Evolutionary conservation across 179 eudicot species (phyloP).

Genomic region (Nepenthes alata): DNA sequence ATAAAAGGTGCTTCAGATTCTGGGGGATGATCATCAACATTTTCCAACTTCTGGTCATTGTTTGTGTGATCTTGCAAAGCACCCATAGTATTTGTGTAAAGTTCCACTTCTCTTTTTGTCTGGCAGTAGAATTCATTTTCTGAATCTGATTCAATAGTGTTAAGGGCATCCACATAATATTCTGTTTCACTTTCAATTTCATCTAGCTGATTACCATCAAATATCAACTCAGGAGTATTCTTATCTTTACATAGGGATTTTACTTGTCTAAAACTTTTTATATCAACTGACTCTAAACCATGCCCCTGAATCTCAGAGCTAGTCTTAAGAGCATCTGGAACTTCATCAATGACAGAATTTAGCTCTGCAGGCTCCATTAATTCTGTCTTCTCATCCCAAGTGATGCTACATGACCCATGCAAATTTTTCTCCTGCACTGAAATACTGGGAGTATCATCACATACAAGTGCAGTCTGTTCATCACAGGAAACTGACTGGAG

Average conservation of each 20-base stretch:
- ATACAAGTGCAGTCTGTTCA: conserved; percentile 21
- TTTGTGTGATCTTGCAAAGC: conserved; percentile 15
- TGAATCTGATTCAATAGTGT: conserved; percentile 75
- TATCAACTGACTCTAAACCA: conserved; percentile 16
- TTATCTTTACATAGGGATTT: conserved; percentile 9
- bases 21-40: conserved; percentile 13
- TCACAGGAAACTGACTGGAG: conserved; percentile 25
- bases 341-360: conserved; percentile 7
- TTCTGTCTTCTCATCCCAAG: conserved; percentile 75
- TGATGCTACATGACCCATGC: conserved; percentile 35
- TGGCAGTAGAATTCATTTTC: conserved; percentile 65
- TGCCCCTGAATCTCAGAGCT: conserved; percentile 12
- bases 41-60: conserved; percentile 11
- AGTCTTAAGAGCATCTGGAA: conserved; percentile 6
- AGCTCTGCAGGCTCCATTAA: conserved; percentile 23
- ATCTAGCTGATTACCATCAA: conserved; percentile 17
- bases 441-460: conserved; percentile 16
- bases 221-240: conserved; percentile 6
- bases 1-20: conserved; percentile 18
- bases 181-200: conserved; percentile 86
- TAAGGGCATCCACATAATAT: conserved; percentile 74
- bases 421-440: conserved; percentile 23
- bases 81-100: conserved; percentile 10
- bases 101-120: conserved; percentile 25
- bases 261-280: conserved; percentile 2